These are phyloP conservation scores for Pythium rhizo-oryzae DNA, from an alignment of 352 stramenopile genomes.

Conservation along the genomic window DNA sequence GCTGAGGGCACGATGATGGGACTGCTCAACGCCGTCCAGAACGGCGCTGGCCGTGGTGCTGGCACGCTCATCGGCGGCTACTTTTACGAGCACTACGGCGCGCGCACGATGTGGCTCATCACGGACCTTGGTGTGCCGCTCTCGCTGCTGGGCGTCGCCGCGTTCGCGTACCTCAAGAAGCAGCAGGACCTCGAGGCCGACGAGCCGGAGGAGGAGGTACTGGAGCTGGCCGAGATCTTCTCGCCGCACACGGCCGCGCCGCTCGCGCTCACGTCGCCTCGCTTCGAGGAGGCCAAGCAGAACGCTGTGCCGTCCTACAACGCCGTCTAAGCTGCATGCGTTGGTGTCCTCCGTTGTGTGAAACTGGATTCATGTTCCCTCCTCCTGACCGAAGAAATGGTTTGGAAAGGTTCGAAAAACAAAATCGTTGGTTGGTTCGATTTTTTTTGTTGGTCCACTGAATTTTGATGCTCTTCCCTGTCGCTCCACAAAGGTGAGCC, in stretches of 20 bases:
- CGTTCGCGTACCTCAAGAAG: constrained; percentile 70
- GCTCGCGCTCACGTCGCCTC: constrained; percentile 39
- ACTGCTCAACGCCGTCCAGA: constrained; percentile 76
- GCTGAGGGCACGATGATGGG: constrained; percentile 78
- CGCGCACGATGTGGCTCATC: constrained; percentile 67
- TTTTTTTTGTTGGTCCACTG: not conserved
- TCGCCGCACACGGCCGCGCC: constrained; percentile 57
- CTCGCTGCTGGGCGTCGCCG: constrained; percentile 47
- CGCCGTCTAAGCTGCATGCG: constrained; percentile 1
- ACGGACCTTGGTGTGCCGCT: constrained; percentile 71
- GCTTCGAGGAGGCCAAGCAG: constrained; percentile 11
- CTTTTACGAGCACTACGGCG: constrained; percentile 75
- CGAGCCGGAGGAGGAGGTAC: not conserved
- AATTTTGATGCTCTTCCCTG: too few relatives aligned
- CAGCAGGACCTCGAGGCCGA: constrained; percentile 32
- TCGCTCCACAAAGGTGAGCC: too few relatives aligned
- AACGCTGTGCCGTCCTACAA: constrained; percentile 17
- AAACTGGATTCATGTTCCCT: not conserved
- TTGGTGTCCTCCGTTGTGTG: constrained; percentile 4
- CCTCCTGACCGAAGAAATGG: not conserved
- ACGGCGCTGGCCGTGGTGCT: constrained; percentile 61
- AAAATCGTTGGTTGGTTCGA: not conserved
- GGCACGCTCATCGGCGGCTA: constrained; percentile 76
- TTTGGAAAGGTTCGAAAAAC: not conserved
- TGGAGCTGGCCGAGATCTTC: constrained; percentile 70